A percentile compares a stretch with the other conserved stretches of the same genome.
Conservation (phyloP, 805 yeast species). For the Candida michaelii region DNA sequence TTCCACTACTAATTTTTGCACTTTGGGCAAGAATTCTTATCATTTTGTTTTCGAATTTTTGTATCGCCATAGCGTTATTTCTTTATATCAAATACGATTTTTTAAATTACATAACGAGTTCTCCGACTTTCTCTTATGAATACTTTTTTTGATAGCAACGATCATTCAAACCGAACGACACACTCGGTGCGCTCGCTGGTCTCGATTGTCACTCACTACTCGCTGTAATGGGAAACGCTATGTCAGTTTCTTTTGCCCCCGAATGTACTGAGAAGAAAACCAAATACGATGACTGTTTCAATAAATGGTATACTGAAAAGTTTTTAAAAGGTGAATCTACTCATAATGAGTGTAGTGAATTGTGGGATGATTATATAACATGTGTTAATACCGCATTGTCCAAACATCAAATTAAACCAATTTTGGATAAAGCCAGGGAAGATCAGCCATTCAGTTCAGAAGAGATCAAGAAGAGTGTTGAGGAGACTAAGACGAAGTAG, state of each 20-base stretch:
- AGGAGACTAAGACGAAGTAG: not conserved
- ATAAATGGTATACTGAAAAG: slow-evolving; percentile 89
- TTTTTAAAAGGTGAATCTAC: slow-evolving; percentile 55
- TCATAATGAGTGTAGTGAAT: slow-evolving; percentile 85
- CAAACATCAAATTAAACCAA: slow-evolving; percentile 74
- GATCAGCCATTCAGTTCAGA: slow-evolving; percentile 73
- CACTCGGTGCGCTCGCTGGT: no score
- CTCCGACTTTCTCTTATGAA: no score
- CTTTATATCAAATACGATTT: no score
- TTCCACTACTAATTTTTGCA: no score
- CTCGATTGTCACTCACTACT: no score
- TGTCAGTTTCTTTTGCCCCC: slow-evolving; percentile 85
- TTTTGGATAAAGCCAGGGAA: slow-evolving; percentile 83
- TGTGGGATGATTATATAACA: slow-evolving; percentile 86
- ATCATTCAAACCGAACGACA: no score
- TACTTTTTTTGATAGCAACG: no score
- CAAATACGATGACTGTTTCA: slow-evolving; percentile 90
- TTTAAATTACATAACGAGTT: no score
- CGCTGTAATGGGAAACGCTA: slow-evolving; percentile 41
- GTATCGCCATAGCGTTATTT: no score
- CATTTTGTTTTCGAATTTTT: no score
- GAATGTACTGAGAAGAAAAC: slow-evolving; percentile 89
- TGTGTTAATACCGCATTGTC: slow-evolving; percentile 76
- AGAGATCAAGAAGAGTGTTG: slow-evolving; percentile 20
- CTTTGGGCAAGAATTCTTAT: no score